Evolutionary conservation across 495 filamentous ascomycete genomes (phyloP).

Genomic region (Aspergillus hancockii): DNA sequence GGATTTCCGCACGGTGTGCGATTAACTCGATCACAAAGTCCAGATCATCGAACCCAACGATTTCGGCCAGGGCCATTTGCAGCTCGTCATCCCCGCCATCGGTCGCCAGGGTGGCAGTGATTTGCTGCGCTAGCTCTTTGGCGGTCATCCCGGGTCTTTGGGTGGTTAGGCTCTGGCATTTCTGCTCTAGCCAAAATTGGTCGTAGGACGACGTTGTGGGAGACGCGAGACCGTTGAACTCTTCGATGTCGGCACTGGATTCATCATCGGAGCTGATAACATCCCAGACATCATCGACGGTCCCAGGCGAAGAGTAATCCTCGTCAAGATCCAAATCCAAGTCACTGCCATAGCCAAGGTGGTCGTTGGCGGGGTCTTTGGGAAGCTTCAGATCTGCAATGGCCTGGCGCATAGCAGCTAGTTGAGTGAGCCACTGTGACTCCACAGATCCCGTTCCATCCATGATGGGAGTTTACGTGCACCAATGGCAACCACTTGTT

Average conservation of each 20-base stretch:
- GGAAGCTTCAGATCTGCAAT: constrained; percentile 68
- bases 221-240: constrained; percentile 27
- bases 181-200: constrained; percentile 62
- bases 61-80: constrained; percentile 85
- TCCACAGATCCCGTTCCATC: constrained; percentile 43
- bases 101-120: constrained; percentile 66
- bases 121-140: constrained; percentile 65
- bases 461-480: constrained; percentile 24
- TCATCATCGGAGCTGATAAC: constrained; percentile 74
- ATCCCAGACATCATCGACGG: constrained; percentile 86
- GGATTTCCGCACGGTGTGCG: constrained; percentile 66
- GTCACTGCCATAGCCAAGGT: constrained; percentile 55
- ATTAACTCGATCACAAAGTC: constrained; percentile 87
- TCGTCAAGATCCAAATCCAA: constrained; percentile 62
- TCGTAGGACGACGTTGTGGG: constrained; percentile 32
- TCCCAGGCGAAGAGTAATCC: constrained; percentile 59
- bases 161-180: constrained; percentile 60
- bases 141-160: constrained; percentile 63
- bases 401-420: constrained; percentile 70
- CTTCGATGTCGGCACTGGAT: constrained; percentile 50
- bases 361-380: constrained; percentile 39
- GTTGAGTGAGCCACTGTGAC: constrained; percentile 70
- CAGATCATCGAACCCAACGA: constrained; percentile 88
- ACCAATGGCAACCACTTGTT: background rate
- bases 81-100: constrained; percentile 76